These are phyloP conservation scores for Phaeodactylum tricornutum DNA, from an alignment of 108 stramenopile species.

Conservation along the genomic window DNA sequence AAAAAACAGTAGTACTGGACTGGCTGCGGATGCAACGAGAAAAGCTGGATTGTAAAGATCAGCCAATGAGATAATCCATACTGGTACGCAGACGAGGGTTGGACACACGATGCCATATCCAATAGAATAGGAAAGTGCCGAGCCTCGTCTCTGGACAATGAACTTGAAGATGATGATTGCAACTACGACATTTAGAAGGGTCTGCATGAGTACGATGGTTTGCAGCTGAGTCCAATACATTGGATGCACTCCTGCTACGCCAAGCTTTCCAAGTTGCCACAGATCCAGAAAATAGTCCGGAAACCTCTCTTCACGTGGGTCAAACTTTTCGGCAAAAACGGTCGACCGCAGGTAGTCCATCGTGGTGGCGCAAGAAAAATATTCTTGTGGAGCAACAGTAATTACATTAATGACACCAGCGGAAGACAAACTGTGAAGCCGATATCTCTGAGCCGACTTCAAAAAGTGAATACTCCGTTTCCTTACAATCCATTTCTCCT, in stretches of 20 bases:
- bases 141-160: slow-evolving; percentile 12
- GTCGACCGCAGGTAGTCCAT: not conserved
- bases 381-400: no score
- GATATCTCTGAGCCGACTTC: no score
- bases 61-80: not conserved
- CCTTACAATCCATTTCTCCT: no score
- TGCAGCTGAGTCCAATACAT: not conserved
- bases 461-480: no score
- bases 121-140: slow-evolving; percentile 6
- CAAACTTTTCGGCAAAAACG: not conserved
- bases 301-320: not conserved
- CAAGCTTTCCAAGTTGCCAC: not conserved
- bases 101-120: slow-evolving; percentile 21
- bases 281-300: not conserved
- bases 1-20: slow-evolving; percentile 7
- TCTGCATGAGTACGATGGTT: not conserved
- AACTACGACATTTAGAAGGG: not conserved
- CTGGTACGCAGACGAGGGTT: slow-evolving; percentile 8
- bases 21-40: slow-evolving; percentile 4
- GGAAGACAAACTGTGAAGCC: no score
- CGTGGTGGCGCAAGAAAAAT: no score
- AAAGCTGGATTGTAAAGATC: slow-evolving; percentile 7
- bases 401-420: no score
- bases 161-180: slow-evolving; percentile 10
- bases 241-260: not conserved